Evolutionary conservation across 345 rosid genomes (phyloP).

Genomic region (Eucalyptus tenuipes): DNA sequence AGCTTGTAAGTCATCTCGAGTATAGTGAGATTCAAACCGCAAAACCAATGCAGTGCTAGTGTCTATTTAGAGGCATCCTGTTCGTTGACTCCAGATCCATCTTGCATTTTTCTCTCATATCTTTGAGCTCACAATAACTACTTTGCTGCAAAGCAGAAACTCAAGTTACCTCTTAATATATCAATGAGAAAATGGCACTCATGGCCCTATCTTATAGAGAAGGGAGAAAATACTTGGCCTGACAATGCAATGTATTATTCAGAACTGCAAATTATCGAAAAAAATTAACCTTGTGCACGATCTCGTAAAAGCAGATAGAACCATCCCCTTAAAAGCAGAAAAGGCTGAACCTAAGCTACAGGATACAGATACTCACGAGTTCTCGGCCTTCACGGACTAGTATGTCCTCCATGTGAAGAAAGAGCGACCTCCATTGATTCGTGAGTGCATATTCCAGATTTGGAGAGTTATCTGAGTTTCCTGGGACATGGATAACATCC

Average conservation of each 20-base stretch:
- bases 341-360: not conserved
- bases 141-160: conserved; percentile 39
- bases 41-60: conserved; percentile 1
- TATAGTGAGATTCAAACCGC: not conserved
- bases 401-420: conserved; percentile 68
- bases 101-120: conserved; percentile 69
- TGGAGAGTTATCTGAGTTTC: conserved; percentile 19
- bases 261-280: not conserved
- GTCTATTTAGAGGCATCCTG: conserved; percentile 27
- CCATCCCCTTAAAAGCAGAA: not conserved
- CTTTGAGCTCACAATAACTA: conserved; percentile 31
- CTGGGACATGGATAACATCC: conserved; percentile 15
- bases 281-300: not conserved
- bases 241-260: not conserved
- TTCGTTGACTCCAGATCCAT: conserved; percentile 45
- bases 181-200: not conserved
- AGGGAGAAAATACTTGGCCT: not conserved
- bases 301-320: not conserved
- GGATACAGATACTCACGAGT: conserved; percentile 45
- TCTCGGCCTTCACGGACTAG: conserved; percentile 51
- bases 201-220: not conserved
- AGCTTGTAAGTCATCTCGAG: not conserved
- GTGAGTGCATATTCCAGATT: conserved; percentile 45
- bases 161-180: not conserved
- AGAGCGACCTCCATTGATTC: conserved; percentile 75